These are phyloP conservation scores for Vigna unguiculata DNA, from an alignment of 306 rosid genomes.

Conservation along the genomic window DNA sequence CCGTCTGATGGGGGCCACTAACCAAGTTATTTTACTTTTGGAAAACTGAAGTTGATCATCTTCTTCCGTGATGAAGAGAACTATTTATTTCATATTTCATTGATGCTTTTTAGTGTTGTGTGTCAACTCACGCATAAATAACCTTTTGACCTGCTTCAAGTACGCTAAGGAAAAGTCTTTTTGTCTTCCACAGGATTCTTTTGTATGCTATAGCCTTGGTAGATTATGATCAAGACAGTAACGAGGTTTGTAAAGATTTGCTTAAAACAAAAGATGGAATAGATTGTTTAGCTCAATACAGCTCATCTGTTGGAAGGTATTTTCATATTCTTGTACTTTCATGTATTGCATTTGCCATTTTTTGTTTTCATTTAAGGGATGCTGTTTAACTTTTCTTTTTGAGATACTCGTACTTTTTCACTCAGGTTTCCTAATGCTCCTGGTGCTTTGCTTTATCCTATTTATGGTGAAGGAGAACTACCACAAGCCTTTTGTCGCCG, in stretches of 20 bases:
- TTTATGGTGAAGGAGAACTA: constrained; percentile 90
- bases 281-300: constrained; percentile 75
- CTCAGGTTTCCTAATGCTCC: constrained; percentile 79
- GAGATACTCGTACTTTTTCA: constrained; percentile 31
- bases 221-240: constrained; percentile 77
- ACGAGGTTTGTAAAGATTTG: constrained; percentile 54
- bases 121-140: constrained; percentile 22
- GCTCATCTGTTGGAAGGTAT: constrained; percentile 87
- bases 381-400: not conserved
- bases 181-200: constrained; percentile 66
- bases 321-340: constrained; percentile 30
- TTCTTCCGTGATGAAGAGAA: not conserved
- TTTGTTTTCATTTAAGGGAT: constrained; percentile 13
- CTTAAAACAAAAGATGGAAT: constrained; percentile 82
- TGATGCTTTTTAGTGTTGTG: not conserved
- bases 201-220: constrained; percentile 85
- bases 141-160: constrained; percentile 3
- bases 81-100: constrained; percentile 28
- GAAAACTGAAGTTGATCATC: constrained; percentile 17
- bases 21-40: not conserved
- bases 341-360: constrained; percentile 21
- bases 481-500: constrained; percentile 92
- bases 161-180: constrained; percentile 28
- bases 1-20: not conserved
- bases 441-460: constrained; percentile 85